Percentiles rank a stretch among this genome's conserved stretches.
phyloP scores from a whole-genome alignment of 2,329 filamentous ascomycete species.

The Falciphora oryzae region DNA sequence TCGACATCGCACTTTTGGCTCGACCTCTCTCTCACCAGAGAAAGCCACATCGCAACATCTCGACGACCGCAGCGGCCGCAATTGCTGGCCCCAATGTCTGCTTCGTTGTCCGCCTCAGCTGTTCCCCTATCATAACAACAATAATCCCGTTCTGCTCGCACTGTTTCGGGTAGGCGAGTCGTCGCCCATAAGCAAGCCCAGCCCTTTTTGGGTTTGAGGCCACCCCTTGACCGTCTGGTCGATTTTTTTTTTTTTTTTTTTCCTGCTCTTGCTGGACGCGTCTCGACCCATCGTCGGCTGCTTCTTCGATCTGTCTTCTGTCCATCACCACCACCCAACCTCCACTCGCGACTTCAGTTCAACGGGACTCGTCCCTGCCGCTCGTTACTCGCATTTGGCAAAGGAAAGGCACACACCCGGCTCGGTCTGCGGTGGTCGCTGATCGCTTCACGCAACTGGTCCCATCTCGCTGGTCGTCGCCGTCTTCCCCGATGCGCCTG shows the following conservation, averaged over 20 bases:
- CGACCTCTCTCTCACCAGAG: background rate
- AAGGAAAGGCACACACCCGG: background rate
- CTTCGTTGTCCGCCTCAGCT: background rate
- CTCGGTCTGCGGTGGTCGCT: background rate
- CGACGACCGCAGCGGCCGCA: slow-evolving; percentile 2
- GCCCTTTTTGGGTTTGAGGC: background rate
- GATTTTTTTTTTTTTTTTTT: slow-evolving; percentile 5
- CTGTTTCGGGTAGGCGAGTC: background rate
- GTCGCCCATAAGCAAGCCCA: background rate
- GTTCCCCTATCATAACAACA: background rate
- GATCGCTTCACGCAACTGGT: background rate
- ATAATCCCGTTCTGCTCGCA: background rate
- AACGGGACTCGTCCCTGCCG: slow-evolving; percentile 8
- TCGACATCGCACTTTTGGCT: background rate
- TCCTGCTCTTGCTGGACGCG: slow-evolving; percentile 2
- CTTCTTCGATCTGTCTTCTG: background rate
- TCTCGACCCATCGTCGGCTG: background rate
- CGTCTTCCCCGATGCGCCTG: background rate
- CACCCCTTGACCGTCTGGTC: slow-evolving; percentile 3
- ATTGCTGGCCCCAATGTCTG: background rate
- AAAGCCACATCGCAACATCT: background rate
- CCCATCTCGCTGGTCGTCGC: background rate
- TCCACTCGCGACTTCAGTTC: background rate
- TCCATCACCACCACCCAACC: background rate
- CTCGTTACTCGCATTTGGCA: slow-evolving; percentile 8